A percentile compares a stretch with the other conserved stretches of the same genome.
These are phyloP conservation scores for Gyromitra esculenta DNA, from an alignment of 2,329 filamentous ascomycete species.

Conservation along the genomic window DNA sequence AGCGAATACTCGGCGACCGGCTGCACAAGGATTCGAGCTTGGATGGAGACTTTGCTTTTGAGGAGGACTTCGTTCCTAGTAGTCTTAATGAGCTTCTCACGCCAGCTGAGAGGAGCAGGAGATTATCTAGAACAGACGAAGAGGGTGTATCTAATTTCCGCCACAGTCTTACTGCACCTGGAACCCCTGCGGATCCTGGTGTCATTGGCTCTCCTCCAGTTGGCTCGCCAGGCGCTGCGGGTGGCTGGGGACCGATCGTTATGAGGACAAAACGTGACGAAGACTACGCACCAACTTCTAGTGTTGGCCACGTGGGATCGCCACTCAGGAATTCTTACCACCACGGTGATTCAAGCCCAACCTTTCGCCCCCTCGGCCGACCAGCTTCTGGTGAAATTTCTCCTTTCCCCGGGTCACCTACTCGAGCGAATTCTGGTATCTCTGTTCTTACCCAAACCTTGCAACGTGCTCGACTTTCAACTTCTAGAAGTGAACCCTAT, in stretches of 20 bases:
- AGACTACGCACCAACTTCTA: constrained; percentile 62
- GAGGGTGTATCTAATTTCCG: constrained; percentile 61
- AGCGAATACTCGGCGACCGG: constrained; percentile 64
- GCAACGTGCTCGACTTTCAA: constrained; percentile 45
- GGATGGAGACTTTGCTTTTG: constrained; percentile 73
- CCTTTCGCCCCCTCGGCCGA: constrained; percentile 54
- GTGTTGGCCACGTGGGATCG: constrained; percentile 71
- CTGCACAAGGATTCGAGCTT: constrained; percentile 64
- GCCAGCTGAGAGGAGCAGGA: constrained; percentile 72
- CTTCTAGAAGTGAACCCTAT: constrained; percentile 48
- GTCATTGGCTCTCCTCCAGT: constrained; percentile 68
- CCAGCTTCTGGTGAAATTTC: constrained; percentile 48
- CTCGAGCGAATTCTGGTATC: constrained; percentile 43
- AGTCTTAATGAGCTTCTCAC: constrained; percentile 73
- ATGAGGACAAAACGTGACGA: constrained; percentile 66
- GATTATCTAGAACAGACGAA: constrained; percentile 70
- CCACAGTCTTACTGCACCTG: constrained; percentile 63
- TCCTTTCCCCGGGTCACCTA: constrained; percentile 51
- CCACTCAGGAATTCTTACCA: constrained; percentile 70
- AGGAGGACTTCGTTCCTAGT: constrained; percentile 87
- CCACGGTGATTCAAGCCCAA: constrained; percentile 55
- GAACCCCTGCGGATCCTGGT: constrained; percentile 64
- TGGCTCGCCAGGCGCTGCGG: constrained; percentile 66
- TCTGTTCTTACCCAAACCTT: constrained; percentile 54
- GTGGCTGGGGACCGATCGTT: constrained; percentile 70